A percentile compares a stretch with the other conserved stretches of the same genome.
These are phyloP conservation scores for Xylaria digitata DNA, from an alignment of 2,329 filamentous ascomycete genomes.

Conservation along the genomic window DNA sequence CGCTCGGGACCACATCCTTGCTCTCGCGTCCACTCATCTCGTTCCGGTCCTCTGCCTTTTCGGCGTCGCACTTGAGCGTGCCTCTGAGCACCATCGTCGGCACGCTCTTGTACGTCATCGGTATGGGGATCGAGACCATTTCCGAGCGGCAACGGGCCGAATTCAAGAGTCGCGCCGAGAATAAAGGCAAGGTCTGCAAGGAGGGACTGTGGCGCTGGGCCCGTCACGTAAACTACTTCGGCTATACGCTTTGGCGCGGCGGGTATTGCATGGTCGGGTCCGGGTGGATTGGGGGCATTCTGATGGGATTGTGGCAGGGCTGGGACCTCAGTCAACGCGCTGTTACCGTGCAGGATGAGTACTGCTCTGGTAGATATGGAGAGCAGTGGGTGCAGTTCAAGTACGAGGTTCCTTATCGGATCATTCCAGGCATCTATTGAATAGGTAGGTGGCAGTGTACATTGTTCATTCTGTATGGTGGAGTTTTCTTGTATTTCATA, in stretches of 20 bases:
- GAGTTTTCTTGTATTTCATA: not conserved
- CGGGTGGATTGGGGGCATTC: constrained; percentile 52
- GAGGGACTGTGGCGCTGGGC: constrained; percentile 54
- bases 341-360: constrained; percentile 52
- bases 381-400: constrained; percentile 56
- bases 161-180: constrained; percentile 54
- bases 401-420: constrained; percentile 51
- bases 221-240: constrained; percentile 57
- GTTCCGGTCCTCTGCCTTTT: constrained; percentile 42
- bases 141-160: constrained; percentile 66
- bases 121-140: constrained; percentile 64
- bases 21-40: constrained; percentile 40
- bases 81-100: constrained; percentile 59
- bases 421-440: constrained; percentile 55
- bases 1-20: constrained; percentile 58
- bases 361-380: constrained; percentile 53
- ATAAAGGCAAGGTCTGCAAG: constrained; percentile 54
- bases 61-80: constrained; percentile 36
- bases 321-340: constrained; percentile 50
- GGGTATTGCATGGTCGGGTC: constrained; percentile 51
- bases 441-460: no score
- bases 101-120: constrained; percentile 60
- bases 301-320: constrained; percentile 48
- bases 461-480: no score
- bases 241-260: constrained; percentile 50